Evolutionary conservation across 805 yeast genomes (phyloP).

Genomic region (Suhomyces sp.): DNA sequence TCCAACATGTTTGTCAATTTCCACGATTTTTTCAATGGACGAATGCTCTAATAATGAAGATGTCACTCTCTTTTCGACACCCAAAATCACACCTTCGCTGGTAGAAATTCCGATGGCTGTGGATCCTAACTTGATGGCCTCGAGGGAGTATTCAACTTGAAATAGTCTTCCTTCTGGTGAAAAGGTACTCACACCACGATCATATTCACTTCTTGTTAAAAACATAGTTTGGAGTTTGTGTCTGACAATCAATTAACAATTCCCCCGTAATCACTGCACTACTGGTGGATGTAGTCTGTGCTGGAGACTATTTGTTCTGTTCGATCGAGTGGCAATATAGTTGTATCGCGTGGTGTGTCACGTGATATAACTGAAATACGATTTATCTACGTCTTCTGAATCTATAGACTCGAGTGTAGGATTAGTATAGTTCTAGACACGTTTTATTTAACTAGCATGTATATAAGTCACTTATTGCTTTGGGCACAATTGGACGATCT

Average conservation of each 20-base stretch:
- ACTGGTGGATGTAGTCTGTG: not conserved
- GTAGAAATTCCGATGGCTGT: slow-evolving; percentile 97
- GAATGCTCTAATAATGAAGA: slow-evolving; percentile 87
- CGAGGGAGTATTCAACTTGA: slow-evolving; percentile 96
- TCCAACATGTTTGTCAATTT: slow-evolving; percentile 90
- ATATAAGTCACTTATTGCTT: slow-evolving; percentile 9
- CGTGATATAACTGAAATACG: not conserved
- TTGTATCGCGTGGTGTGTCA: not conserved
- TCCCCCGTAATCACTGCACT: not conserved
- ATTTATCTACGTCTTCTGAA: not conserved
- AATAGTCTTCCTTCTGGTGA: slow-evolving; percentile 98
- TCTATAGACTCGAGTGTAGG: not conserved
- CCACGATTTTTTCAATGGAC: slow-evolving; percentile 93
- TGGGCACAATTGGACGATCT: slow-evolving; percentile 73
- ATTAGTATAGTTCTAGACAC: not conserved
- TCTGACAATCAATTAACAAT: not conserved
- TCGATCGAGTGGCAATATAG: slow-evolving; percentile 1
- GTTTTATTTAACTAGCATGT: not conserved
- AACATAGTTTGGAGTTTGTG: slow-evolving; percentile 50
- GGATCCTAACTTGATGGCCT: slow-evolving; percentile 95
- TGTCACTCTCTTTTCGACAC: slow-evolving; percentile 96
- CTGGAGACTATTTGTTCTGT: not conserved
- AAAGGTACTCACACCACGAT: slow-evolving; percentile 97
- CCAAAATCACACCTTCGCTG: slow-evolving; percentile 91
- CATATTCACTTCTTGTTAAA: slow-evolving; percentile 98